Evolutionary conservation across 2,329 filamentous ascomycete species (phyloP).

Genomic region (Fusarium sp.): DNA sequence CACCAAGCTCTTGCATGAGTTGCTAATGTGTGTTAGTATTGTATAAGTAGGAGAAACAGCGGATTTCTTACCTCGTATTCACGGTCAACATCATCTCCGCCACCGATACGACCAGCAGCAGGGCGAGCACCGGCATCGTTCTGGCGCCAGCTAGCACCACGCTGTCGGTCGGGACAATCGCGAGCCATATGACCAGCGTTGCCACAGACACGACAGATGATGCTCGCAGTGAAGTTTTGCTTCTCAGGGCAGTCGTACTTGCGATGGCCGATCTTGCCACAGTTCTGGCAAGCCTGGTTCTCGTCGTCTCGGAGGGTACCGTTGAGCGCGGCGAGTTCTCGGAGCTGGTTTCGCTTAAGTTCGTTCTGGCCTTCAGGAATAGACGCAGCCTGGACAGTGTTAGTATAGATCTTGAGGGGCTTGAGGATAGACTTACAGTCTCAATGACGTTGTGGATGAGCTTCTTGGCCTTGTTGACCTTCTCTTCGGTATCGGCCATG

Average conservation of each 20-base stretch:
- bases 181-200: conserved; percentile 98
- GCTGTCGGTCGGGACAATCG: conserved; percentile 94
- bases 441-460: conserved; percentile 99
- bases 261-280: conserved; percentile 96
- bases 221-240: conserved; percentile 98
- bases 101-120: conserved; percentile 74
- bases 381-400: conserved; percentile 79
- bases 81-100: conserved; percentile 86
- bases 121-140: conserved; percentile 65
- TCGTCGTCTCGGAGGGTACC: conserved; percentile 98
- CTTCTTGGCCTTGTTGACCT: conserved; percentile 99
- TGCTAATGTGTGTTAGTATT: conserved; percentile 67
- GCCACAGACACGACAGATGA: conserved; percentile 97
- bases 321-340: conserved; percentile 97
- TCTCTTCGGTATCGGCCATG: conserved; percentile 99
- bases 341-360: conserved; percentile 97
- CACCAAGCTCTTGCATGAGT: conserved; percentile 97
- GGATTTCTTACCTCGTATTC: conserved; percentile 84
- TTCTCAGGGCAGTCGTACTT: conserved; percentile 99
- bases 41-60: not conserved
- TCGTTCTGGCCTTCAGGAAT: conserved; percentile 99
- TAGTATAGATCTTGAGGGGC: conserved; percentile 23
- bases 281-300: conserved; percentile 99
- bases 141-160: conserved; percentile 92
- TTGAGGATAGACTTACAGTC: conserved; percentile 72